Evolutionary conservation across 1,284 basidiomycete species (phyloP).

Genomic region (Cryptococcus sp.): DNA sequence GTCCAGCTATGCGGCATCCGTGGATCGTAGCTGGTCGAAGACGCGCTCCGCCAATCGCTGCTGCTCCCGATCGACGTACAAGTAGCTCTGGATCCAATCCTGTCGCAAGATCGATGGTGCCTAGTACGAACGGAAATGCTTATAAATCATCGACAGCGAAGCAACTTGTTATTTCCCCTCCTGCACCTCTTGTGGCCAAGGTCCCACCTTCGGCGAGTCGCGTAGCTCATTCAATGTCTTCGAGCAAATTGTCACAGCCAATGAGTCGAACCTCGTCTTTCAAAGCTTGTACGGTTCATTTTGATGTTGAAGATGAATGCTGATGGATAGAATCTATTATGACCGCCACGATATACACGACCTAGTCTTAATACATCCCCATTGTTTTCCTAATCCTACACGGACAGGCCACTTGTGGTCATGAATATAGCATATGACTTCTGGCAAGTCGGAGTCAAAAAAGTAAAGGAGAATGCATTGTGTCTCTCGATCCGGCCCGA

Average conservation of each 20-base stretch:
- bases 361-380: too few relatives aligned
- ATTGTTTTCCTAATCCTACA: too few relatives aligned
- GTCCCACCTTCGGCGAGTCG: slow-evolving; percentile 10
- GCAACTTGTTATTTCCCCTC: slow-evolving; percentile 36
- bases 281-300: neutral
- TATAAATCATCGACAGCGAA: slow-evolving; percentile 4
- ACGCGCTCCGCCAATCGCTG: slow-evolving; percentile 7
- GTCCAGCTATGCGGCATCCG: slow-evolving; percentile 85
- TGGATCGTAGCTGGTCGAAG: slow-evolving; percentile 61
- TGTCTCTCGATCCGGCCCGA: too few relatives aligned
- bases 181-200: slow-evolving; percentile 42
- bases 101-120: neutral
- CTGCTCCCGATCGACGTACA: slow-evolving; percentile 4
- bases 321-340: neutral
- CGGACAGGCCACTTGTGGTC: too few relatives aligned
- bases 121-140: neutral
- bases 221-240: slow-evolving; percentile 15
- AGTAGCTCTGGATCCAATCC: neutral
- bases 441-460: too few relatives aligned
- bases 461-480: too few relatives aligned
- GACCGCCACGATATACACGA: neutral
- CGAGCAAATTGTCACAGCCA: slow-evolving; percentile 10
- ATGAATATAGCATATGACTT: too few relatives aligned
- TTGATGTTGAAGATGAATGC: neutral
- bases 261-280: neutral